Base-by-base conservation (phyloP, 805 yeast genomes). In the Barnettozyma vustinii region DNA sequence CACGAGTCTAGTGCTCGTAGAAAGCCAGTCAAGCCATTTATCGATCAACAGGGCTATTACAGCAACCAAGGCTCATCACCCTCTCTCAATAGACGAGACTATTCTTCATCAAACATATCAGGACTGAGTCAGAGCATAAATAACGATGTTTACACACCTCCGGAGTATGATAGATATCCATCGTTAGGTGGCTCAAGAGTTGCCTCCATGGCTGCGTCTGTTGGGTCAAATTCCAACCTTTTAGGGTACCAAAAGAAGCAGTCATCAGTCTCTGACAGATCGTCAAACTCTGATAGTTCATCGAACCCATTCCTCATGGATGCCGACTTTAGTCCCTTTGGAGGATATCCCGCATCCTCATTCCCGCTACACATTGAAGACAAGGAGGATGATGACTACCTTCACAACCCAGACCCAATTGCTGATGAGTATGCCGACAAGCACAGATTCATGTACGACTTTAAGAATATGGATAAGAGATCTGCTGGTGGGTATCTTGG, bases 341-440 rank as follows among this genome's bases (percentile, higher is more conserved):
- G 98, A 45, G 98, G 98, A 15, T 92, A 87, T 66, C 98, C 99
- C 1, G 95, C 96, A 9, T 75, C 90, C 16, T 82, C 89, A 5
- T 92, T 92, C 70, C 99, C 99, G 1, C 71, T 92, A 49, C 84
- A 79, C 57, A 81, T 94, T 54, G 97, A 92, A 51, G 98, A 92
- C 58, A 88, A 88, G 67, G 99, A 92, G 67, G 84, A 87, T 9
- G 99, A 92, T 69, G 99, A 92, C 67, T 91, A 88, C 62, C 65
- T 94, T 56, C 98, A 92, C 68, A 94, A 92, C 67, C 98, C 98
- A 2, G 97, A 92, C 66, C 97, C 97, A 9, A 84, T 90, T 35
- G 87, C 82, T 41, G 99, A 94, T 64, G 96, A 96, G 20, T 80
- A 83, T 51, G 81, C 84, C 59, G 96, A 89, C 57, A 84, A 80